These are phyloP conservation scores for Tricholomella constricta DNA, from an alignment of 768 basidiomycete genomes.

Conservation along the genomic window DNA sequence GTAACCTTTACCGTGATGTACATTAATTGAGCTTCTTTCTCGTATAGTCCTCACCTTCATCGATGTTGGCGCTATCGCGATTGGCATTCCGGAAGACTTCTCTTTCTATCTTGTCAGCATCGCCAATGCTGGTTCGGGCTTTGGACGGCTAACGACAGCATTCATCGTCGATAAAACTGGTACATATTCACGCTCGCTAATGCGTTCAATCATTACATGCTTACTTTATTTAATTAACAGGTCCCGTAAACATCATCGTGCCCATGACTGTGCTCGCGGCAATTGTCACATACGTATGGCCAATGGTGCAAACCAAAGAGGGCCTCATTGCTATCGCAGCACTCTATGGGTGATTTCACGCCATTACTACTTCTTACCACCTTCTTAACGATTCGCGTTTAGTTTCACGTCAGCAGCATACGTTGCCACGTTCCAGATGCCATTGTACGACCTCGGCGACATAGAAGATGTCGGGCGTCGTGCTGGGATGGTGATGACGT, in stretches of 20 bases:
- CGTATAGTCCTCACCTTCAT: slow-evolving; percentile 57
- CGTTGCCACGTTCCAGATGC: slow-evolving; percentile 46
- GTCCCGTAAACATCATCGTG: slow-evolving; percentile 58
- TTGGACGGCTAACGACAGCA: slow-evolving; percentile 56
- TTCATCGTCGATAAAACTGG: slow-evolving; percentile 52
- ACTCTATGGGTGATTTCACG: slow-evolving; percentile 54
- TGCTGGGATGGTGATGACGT: slow-evolving; percentile 54
- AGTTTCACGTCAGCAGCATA: slow-evolving; percentile 55
- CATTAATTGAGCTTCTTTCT: background rate
- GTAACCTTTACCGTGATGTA: background rate
- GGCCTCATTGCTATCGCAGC: slow-evolving; percentile 48
- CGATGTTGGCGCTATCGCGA: slow-evolving; percentile 47
- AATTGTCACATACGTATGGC: slow-evolving; percentile 62
- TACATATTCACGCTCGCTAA: slow-evolving; percentile 13
- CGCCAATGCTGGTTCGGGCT: slow-evolving; percentile 56
- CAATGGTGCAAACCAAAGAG: slow-evolving; percentile 44
- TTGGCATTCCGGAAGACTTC: slow-evolving; percentile 49
- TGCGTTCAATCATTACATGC: background rate
- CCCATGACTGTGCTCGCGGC: slow-evolving; percentile 53
- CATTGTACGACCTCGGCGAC: slow-evolving; percentile 52
- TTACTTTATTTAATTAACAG: slow-evolving; percentile 28
- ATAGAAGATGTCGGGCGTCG: slow-evolving; percentile 57
- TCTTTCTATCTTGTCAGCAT: slow-evolving; percentile 63
- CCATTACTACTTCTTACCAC: background rate
- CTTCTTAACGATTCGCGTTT: background rate